phyloP scores from a whole-genome alignment of 2,329 filamentous ascomycete genomes.

The Arthrobotrys conoides region DNA sequence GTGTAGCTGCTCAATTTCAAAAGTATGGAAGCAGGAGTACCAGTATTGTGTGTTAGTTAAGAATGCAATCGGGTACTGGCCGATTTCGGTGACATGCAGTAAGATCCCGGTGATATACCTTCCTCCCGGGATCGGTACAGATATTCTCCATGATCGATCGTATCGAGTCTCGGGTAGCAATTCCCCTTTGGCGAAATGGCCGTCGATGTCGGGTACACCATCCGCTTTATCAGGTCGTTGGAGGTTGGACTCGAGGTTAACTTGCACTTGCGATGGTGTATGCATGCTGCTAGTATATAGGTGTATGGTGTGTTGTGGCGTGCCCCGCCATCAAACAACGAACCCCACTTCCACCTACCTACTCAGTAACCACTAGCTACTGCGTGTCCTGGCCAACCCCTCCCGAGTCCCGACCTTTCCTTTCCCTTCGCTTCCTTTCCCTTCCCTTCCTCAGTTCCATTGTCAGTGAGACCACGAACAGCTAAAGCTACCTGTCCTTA shows the following conservation, averaged over 20 bases:
- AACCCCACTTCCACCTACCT: constrained; percentile 6
- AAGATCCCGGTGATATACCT: too few relatives aligned
- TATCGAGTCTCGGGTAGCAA: constrained; percentile 17
- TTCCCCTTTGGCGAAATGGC: constrained; percentile 13
- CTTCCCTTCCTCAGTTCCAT: neutral
- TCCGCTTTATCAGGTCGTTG: too few relatives aligned
- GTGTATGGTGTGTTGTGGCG: constrained; percentile 25
- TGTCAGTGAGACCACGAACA: too few relatives aligned
- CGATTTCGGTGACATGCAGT: too few relatives aligned
- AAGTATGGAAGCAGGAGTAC: too few relatives aligned
- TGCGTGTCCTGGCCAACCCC: too few relatives aligned
- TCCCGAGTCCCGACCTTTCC: neutral
- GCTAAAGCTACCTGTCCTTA: constrained; percentile 20
- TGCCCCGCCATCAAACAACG: constrained; percentile 16
- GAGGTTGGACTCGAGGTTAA: too few relatives aligned
- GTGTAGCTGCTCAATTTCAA: too few relatives aligned
- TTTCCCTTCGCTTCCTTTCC: neutral
- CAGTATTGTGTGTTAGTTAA: too few relatives aligned
- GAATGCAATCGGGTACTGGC: too few relatives aligned
- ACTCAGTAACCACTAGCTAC: neutral
- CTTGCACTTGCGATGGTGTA: too few relatives aligned
- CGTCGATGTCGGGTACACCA: constrained; percentile 3
- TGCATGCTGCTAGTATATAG: too few relatives aligned
- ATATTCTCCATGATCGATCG: constrained; percentile 3
- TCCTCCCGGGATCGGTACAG: neutral